Evolutionary conservation across 129 eudicot genomes (phyloP), one percentile per base, ranked within the genome.

Genomic region (Cynara cardunculus): DNA sequence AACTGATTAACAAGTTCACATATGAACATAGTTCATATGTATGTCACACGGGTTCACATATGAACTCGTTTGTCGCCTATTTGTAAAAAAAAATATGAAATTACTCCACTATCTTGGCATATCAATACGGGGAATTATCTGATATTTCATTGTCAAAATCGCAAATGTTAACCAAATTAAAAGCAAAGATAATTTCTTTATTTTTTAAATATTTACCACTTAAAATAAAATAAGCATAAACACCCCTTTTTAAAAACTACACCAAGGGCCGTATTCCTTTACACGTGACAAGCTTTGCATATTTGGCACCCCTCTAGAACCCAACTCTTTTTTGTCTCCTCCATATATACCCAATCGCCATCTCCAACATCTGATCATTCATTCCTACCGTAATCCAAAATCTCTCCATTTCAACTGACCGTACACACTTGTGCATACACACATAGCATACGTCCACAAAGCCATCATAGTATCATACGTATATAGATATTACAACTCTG

Each of bases 321-420:
- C 69, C 28, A 64, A 22, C 44, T 30, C 26, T 18, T 74, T 13
- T 13, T 37, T 25, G 3, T 8, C 39, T 64, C 74, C 73, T 77
- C 81, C 44, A 65, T 77, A 77, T 66, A 77, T 77, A 77, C 73
- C 73, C 74, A 65, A 24, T 77, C n/a, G 11, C 37, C 66, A 18
- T 66, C 41, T 64, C 81, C 39, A 77, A 65, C 81, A 64, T 34
- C 81, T 65, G n/a, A 76, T 62, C 37, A 77, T 34, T 22, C 62
- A 77, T 65, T 30, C 67, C 64, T 65, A 65, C 24, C 27, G 6
- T 2, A 9, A 64, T 21, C 26, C 21, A 28, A 75, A 1, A 75
- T 16, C 13, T 61, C 28, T 61, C 25, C 34, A 22, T 34, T 12
- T 30, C 14, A 18, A 34, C 32, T 13, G 21, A 5, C 44, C 71